These are phyloP conservation scores for Staphylotrichum longicolle DNA, from an alignment of 495 filamentous ascomycete genomes.

Conservation along the genomic window DNA sequence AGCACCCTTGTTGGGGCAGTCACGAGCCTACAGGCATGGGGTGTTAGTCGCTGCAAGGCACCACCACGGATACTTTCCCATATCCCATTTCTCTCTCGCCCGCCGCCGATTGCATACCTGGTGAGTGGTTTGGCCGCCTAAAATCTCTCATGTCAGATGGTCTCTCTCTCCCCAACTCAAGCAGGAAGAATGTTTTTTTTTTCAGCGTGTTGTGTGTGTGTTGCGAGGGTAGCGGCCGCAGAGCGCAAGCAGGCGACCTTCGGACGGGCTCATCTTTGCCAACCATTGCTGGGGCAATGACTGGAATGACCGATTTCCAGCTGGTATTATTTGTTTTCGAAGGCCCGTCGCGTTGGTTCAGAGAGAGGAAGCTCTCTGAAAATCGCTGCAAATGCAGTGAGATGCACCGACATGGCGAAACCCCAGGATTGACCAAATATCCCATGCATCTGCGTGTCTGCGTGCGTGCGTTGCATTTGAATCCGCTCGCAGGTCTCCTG, in stretches of 20 bases:
- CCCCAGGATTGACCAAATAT: conserved; percentile 3
- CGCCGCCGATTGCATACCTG: conserved; percentile 46
- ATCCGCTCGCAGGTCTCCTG: not conserved
- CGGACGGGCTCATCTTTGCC: not conserved
- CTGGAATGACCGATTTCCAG: conserved; percentile 5
- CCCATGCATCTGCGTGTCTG: conserved; percentile 2
- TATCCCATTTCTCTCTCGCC: conserved; percentile 22
- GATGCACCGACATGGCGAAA: conserved; percentile 8
- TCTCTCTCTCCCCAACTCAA: conserved; percentile 35
- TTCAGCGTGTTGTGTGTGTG: conserved; percentile 20
- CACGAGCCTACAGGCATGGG: conserved; percentile 62
- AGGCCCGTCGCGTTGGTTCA: not conserved
- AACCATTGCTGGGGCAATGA: not conserved
- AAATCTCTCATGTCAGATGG: conserved; percentile 45
- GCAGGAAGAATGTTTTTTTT: conserved; percentile 22
- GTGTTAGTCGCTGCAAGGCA: conserved; percentile 30
- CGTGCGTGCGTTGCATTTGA: not conserved
- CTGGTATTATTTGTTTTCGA: not conserved
- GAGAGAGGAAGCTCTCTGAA: not conserved
- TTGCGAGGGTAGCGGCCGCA: conserved; percentile 9
- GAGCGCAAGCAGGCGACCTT: conserved; percentile 6
- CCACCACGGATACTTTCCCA: conserved; percentile 22
- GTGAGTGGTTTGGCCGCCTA: conserved; percentile 51
- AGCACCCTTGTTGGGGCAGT: conserved; percentile 90
- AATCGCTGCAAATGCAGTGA: not conserved